Evolutionary conservation across 257 asterid species (phyloP).

Genomic region (Coffea eugenioides): DNA sequence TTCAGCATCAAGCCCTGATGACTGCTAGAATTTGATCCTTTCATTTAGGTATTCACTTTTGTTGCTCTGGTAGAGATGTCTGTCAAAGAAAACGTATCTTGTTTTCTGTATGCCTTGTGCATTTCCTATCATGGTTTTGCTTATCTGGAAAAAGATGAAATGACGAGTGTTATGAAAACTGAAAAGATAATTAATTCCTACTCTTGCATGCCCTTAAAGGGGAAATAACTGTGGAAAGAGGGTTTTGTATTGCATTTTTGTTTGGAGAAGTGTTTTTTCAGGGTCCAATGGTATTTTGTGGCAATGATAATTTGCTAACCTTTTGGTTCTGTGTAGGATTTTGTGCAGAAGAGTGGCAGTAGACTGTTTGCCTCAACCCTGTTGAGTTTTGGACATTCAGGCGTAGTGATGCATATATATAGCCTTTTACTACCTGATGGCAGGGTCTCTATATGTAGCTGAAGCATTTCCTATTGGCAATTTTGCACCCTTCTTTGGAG

Average conservation of each 20-base stretch:
- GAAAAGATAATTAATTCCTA: neutral
- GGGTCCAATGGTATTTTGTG: neutral
- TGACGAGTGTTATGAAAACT: neutral
- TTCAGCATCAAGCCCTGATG: slow-evolving; percentile 50
- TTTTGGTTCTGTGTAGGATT: slow-evolving; percentile 19
- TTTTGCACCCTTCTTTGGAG: slow-evolving; percentile 52
- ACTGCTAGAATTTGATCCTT: slow-evolving; percentile 26
- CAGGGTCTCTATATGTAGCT: slow-evolving; percentile 30
- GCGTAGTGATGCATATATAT: slow-evolving; percentile 27
- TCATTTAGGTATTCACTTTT: slow-evolving; percentile 6
- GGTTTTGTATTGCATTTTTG: neutral
- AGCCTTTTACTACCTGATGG: slow-evolving; percentile 24
- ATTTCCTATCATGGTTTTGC: slow-evolving; percentile 17
- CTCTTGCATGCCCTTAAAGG: neutral
- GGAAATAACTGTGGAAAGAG: neutral
- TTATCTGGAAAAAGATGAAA: neutral
- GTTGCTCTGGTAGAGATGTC: neutral
- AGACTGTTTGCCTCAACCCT: slow-evolving; percentile 21
- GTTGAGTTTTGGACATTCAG: slow-evolving; percentile 37
- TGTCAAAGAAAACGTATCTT: neutral
- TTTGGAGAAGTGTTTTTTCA: neutral
- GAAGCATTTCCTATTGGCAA: slow-evolving; percentile 36
- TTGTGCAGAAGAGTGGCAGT: neutral
- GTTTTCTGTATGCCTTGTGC: slow-evolving; percentile 8
- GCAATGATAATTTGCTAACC: neutral